These are phyloP conservation scores for Capsicum baccatum DNA, from an alignment of 257 asterid genomes.

Conservation along the genomic window DNA sequence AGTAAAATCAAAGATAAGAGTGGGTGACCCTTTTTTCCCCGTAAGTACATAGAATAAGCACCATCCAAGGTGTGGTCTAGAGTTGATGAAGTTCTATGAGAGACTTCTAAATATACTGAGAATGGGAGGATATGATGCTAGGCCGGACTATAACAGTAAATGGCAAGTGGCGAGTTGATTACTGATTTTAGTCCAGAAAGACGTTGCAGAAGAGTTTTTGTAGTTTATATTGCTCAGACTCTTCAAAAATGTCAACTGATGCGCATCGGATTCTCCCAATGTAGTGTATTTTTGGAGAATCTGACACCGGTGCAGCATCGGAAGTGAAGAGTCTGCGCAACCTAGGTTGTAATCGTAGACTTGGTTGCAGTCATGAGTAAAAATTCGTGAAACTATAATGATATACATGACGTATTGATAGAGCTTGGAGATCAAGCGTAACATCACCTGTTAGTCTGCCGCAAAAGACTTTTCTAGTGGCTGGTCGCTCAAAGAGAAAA, in stretches of 20 bases:
- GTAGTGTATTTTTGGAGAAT: too few relatives aligned
- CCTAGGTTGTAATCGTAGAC: not conserved
- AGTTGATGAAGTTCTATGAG: not conserved
- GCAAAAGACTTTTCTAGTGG: not conserved
- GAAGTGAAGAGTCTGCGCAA: too few relatives aligned
- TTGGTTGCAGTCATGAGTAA: not conserved
- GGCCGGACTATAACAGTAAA: not conserved
- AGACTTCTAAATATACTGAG: not conserved
- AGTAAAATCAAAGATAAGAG: not conserved
- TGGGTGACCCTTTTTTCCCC: not conserved
- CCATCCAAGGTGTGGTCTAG: not conserved
- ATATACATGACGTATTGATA: not conserved
- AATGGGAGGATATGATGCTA: not conserved
- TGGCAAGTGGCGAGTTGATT: not conserved
- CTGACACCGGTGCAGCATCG: too few relatives aligned
- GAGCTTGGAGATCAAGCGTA: not conserved
- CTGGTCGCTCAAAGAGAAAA: too few relatives aligned
- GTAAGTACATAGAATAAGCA: not conserved
- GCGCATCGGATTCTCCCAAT: too few relatives aligned
- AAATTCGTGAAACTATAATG: not conserved
- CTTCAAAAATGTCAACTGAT: too few relatives aligned
- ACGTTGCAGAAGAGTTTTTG: not conserved
- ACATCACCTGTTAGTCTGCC: not conserved
- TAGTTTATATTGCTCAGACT: not conserved
- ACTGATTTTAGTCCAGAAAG: constrained; percentile 1